Evolutionary conservation across 2,329 filamentous ascomycete species (phyloP).

Genomic region (Colletotrichum plurivorum): DNA sequence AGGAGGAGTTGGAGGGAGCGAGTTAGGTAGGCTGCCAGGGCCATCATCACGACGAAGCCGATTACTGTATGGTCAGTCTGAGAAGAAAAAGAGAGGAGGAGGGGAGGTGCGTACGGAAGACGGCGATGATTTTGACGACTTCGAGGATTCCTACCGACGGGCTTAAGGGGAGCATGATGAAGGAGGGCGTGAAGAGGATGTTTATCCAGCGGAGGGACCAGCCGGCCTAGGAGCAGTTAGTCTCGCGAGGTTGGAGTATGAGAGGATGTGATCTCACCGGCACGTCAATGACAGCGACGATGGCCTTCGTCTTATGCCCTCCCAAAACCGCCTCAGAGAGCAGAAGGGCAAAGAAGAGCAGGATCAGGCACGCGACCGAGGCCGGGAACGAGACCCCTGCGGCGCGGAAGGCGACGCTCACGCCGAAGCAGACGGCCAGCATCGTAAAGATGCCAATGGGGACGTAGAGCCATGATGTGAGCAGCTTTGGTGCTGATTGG

Average conservation of each 20-base stretch:
- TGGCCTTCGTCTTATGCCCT: constrained; percentile 60
- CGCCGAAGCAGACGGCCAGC: constrained; percentile 59
- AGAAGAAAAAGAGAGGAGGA: rapidly evolving
- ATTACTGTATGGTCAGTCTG: constrained; percentile 56
- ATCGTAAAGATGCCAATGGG: constrained; percentile 60
- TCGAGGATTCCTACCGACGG: constrained; percentile 66
- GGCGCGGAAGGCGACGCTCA: constrained; percentile 59
- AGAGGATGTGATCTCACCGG: constrained; percentile 55
- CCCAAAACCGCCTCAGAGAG: constrained; percentile 62
- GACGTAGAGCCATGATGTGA: constrained; percentile 64
- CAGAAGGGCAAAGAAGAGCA: constrained; percentile 67
- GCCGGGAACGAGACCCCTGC: constrained; percentile 70
- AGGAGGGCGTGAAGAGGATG: constrained; percentile 71
- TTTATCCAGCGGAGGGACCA: constrained; percentile 73
- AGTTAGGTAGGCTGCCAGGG: constrained; percentile 67
- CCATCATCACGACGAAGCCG: constrained; percentile 68
- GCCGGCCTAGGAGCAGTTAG: constrained; percentile 58
- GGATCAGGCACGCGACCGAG: constrained; percentile 70
- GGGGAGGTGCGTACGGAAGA: constrained; percentile 63
- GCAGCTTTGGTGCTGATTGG: constrained; percentile 43
- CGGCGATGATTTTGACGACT: constrained; percentile 70
- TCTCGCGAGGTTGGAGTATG: rapidly evolving
- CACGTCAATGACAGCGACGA: constrained; percentile 67
- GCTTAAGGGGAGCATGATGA: constrained; percentile 71
- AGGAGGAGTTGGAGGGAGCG: constrained; percentile 66